Percentiles rank a stretch among this genome's conserved stretches.
Conservation (phyloP, 306 rosid genomes). For the Mimosa bimucronata region DNA sequence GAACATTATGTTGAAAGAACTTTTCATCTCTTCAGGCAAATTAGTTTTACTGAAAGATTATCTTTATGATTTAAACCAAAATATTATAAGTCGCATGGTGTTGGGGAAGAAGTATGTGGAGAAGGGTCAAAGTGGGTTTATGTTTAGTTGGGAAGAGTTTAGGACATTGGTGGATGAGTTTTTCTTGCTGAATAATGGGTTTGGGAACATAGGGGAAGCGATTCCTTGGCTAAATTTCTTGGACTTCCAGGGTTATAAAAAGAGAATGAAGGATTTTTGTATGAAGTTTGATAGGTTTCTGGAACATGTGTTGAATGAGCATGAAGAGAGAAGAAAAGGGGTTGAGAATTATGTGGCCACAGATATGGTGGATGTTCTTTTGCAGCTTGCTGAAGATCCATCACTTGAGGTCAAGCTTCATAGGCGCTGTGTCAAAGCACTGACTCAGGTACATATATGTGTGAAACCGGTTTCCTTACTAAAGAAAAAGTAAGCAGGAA, state of each 20-base stretch:
- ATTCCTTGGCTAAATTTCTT: constrained; percentile 49
- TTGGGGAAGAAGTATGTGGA: constrained; percentile 63
- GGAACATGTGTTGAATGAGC: constrained; percentile 66
- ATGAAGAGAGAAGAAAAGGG: constrained; percentile 42
- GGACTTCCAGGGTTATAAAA: constrained; percentile 66
- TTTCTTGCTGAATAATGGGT: constrained; percentile 35
- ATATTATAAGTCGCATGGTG: constrained; percentile 64
- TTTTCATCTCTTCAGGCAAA: constrained; percentile 30
- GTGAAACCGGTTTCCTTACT: background rate
- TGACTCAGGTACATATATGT: constrained; percentile 48
- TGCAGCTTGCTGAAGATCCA: constrained; percentile 53
- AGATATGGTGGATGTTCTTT: constrained; percentile 64
- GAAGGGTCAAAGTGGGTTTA: constrained; percentile 37
- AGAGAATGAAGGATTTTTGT: constrained; percentile 62
- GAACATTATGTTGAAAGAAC: constrained; percentile 23
- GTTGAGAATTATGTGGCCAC: constrained; percentile 39
- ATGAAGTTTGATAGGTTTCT: constrained; percentile 58
- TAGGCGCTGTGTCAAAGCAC: constrained; percentile 51
- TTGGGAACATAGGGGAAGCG: constrained; percentile 54
- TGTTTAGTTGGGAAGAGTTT: constrained; percentile 50
- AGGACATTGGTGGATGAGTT: constrained; percentile 47
- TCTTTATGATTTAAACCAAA: constrained; percentile 49
- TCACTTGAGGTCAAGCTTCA: constrained; percentile 51
- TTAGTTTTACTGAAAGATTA: constrained; percentile 33
- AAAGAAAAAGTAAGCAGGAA: too few species aligned